phyloP scores from a whole-genome alignment of 2,329 filamentous ascomycete genomes.

The Furcasterigmium sp. region DNA sequence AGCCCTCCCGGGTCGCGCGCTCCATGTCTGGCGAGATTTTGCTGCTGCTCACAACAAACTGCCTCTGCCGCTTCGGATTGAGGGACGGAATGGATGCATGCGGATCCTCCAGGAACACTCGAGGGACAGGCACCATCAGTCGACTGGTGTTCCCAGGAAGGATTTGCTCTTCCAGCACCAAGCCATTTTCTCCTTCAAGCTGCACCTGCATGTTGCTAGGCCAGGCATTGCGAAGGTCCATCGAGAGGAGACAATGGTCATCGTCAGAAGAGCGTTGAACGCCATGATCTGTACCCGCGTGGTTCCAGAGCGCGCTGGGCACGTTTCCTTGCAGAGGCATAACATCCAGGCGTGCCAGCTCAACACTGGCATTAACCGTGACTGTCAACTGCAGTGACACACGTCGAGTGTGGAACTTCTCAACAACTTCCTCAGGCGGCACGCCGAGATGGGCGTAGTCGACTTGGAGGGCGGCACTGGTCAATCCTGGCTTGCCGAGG shows the following conservation, averaged over 20 bases:
- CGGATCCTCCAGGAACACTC: slow-evolving; percentile 71
- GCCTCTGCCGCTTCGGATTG: slow-evolving; percentile 77
- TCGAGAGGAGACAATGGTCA: slow-evolving; percentile 70
- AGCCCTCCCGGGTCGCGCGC: slow-evolving; percentile 71
- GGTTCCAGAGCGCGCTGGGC: slow-evolving; percentile 54
- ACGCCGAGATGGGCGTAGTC: slow-evolving; percentile 82
- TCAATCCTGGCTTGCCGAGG: slow-evolving; percentile 79
- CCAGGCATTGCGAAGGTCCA: slow-evolving; percentile 89
- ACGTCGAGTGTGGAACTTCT: slow-evolving; percentile 79
- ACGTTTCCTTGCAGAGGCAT: slow-evolving; percentile 66
- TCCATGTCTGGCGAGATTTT: slow-evolving; percentile 77
- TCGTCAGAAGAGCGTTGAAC: slow-evolving; percentile 37
- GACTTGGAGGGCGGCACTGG: slow-evolving; percentile 72
- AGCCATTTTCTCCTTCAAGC: slow-evolving; percentile 48
- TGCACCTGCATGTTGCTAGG: slow-evolving; percentile 69
- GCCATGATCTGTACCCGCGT: slow-evolving; percentile 18
- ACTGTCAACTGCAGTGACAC: slow-evolving; percentile 75
- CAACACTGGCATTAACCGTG: slow-evolving; percentile 87
- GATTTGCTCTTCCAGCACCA: slow-evolving; percentile 49
- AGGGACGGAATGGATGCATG: slow-evolving; percentile 74
- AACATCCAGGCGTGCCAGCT: slow-evolving; percentile 75
- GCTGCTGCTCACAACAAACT: slow-evolving; percentile 82
- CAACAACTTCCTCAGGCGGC: slow-evolving; percentile 59
- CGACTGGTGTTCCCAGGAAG: slow-evolving; percentile 67
- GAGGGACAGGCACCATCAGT: slow-evolving; percentile 69